These are phyloP conservation scores for Neopestalotiopsis clavispora DNA, from an alignment of 2,329 filamentous ascomycete genomes.

Conservation along the genomic window DNA sequence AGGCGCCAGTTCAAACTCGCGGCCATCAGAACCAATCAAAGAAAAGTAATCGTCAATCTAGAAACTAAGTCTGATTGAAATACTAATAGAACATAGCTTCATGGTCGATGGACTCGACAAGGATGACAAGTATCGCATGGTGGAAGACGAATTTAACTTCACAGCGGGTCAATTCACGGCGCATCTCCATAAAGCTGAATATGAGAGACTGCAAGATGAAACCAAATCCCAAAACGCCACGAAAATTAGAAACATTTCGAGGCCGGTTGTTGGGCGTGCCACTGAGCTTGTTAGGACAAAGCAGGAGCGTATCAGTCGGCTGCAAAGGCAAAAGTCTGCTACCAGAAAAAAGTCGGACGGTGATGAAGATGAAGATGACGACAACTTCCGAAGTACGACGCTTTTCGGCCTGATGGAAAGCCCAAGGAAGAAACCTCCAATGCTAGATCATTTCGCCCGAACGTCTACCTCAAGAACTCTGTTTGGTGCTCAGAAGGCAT, in stretches of 20 bases:
- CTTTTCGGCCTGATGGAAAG: slow-evolving; percentile 50
- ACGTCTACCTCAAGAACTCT: background rate
- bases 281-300: slow-evolving; percentile 41
- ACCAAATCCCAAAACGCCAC: slow-evolving; percentile 60
- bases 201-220: slow-evolving; percentile 66
- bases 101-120: slow-evolving; percentile 68
- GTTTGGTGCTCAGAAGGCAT: background rate
- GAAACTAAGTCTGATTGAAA: background rate
- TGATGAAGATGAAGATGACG: slow-evolving; percentile 31
- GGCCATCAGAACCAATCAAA: slow-evolving; percentile 12
- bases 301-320: slow-evolving; percentile 39
- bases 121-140: slow-evolving; percentile 82
- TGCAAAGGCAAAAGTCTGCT: slow-evolving; percentile 40
- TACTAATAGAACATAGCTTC: slow-evolving; percentile 43
- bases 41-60: background rate
- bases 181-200: slow-evolving; percentile 80
- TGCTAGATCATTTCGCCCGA: slow-evolving; percentile 25
- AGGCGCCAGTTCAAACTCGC: background rate
- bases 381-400: slow-evolving; percentile 35
- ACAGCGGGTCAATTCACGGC: slow-evolving; percentile 73
- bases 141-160: slow-evolving; percentile 78
- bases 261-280: slow-evolving; percentile 52
- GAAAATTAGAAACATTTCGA: slow-evolving; percentile 54
- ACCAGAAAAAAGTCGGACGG: slow-evolving; percentile 31
- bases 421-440: slow-evolving; percentile 36